Evolutionary conservation across 2,329 filamentous ascomycete species (phyloP).

Genomic region (Venturia asperata): DNA sequence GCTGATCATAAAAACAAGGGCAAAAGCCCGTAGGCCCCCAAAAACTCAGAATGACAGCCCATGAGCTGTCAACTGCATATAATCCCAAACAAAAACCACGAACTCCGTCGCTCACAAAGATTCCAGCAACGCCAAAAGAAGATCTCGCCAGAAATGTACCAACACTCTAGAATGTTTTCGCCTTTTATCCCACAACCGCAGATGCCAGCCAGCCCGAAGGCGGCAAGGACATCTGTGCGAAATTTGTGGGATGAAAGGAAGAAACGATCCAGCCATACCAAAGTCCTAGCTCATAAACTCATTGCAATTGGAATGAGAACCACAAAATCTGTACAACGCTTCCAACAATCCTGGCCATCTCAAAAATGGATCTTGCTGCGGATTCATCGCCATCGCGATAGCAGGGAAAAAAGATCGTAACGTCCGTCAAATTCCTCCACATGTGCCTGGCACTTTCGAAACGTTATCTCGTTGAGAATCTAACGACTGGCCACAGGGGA

Average conservation of each 20-base stretch:
- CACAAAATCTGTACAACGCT: neutral
- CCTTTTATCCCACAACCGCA: conserved; percentile 4
- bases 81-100: neutral
- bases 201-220: conserved; percentile 4
- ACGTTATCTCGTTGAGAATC: neutral
- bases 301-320: neutral
- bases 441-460: neutral
- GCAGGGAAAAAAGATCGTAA: neutral
- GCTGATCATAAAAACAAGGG: neutral
- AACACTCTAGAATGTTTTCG: neutral
- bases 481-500: neutral
- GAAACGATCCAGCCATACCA: neutral
- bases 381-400: neutral
- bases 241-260: neutral
- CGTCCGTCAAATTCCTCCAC: neutral
- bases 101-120: neutral
- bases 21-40: neutral
- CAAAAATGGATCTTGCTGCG: neutral
- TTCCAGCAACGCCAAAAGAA: neutral
- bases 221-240: conserved; percentile 5
- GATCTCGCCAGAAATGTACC: neutral
- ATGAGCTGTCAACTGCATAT: neutral
- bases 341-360: neutral
- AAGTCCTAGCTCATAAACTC: neutral
- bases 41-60: neutral